phyloP scores from a whole-genome alignment of 2,329 filamentous ascomycete genomes.

The Podosphaera fusca region DNA sequence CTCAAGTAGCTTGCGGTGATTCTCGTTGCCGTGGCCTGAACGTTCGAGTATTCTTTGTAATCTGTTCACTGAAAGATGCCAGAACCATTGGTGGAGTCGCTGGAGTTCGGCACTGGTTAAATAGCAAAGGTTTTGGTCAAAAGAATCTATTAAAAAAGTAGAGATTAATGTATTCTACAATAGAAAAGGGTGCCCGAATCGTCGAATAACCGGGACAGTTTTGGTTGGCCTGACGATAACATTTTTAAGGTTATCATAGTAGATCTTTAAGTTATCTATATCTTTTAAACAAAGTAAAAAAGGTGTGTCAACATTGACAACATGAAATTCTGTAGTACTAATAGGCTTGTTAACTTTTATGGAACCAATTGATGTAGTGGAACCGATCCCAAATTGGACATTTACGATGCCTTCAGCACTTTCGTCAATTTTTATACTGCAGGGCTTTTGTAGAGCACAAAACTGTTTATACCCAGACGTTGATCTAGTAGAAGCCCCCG shows the following conservation, averaged over 20 bases:
- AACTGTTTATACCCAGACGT: too few species aligned
- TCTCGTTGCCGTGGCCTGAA: not conserved
- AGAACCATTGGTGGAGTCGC: not conserved
- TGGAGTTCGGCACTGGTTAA: not conserved
- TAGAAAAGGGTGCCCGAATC: not conserved
- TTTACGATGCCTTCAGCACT: too few species aligned
- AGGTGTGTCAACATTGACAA: too few species aligned
- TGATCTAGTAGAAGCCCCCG: too few species aligned
- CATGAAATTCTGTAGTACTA: too few species aligned
- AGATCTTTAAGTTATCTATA: not conserved
- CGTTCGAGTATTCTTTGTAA: not conserved
- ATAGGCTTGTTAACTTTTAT: not conserved
- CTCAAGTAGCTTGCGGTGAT: not conserved
- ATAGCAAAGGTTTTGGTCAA: not conserved
- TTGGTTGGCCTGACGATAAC: not conserved
- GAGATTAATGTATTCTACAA: not conserved
- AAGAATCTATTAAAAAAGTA: too few species aligned
- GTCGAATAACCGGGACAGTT: not conserved
- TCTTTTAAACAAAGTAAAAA: not conserved
- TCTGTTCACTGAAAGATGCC: not conserved
- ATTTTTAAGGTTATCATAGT: not conserved
- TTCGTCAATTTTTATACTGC: not conserved
- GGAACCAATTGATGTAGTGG: not conserved
- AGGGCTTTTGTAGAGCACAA: not conserved
- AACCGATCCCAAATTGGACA: not conserved